These are phyloP conservation scores for Casuarina equisetifolia DNA, from an alignment of 306 rosid species.

Conservation along the genomic window DNA sequence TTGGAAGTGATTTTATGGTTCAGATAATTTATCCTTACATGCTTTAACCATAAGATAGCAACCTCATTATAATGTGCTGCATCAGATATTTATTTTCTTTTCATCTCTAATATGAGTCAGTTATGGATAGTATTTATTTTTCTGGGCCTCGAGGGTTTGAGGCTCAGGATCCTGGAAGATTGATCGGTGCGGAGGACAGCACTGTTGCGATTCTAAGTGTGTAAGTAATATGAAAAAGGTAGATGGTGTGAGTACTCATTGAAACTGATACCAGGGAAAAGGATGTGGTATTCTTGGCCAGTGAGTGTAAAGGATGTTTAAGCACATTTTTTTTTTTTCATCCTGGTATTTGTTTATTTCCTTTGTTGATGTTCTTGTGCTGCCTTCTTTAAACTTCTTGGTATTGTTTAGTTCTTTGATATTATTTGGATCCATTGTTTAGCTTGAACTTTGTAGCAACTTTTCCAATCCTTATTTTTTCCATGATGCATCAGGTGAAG, in stretches of 20 bases:
- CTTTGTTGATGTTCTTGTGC: neutral
- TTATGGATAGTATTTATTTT: neutral
- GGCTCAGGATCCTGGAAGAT: neutral
- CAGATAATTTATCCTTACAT: neutral
- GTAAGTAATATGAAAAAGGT: neutral
- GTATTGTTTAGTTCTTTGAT: constrained; percentile 5
- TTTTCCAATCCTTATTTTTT: constrained; percentile 29
- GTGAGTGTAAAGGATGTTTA: neutral
- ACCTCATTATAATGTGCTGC: neutral
- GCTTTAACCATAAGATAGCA: neutral
- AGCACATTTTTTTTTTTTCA: constrained; percentile 12
- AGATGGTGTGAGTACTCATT: neutral
- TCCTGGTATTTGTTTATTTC: neutral
- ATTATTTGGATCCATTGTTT: constrained; percentile 3
- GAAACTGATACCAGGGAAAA: constrained; percentile 8
- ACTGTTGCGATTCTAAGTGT: neutral
- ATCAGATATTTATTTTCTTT: neutral
- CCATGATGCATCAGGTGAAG: constrained; percentile 60
- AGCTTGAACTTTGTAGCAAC: neutral
- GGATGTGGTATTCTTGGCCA: constrained; percentile 5
- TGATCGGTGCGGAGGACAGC: neutral
- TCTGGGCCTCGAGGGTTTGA: neutral
- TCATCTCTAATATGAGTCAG: neutral
- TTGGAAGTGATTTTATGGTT: neutral
- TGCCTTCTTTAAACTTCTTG: neutral